These are phyloP conservation scores for Talaromyces sp. DNA, from an alignment of 2,329 filamentous ascomycete species.

Conservation along the genomic window DNA sequence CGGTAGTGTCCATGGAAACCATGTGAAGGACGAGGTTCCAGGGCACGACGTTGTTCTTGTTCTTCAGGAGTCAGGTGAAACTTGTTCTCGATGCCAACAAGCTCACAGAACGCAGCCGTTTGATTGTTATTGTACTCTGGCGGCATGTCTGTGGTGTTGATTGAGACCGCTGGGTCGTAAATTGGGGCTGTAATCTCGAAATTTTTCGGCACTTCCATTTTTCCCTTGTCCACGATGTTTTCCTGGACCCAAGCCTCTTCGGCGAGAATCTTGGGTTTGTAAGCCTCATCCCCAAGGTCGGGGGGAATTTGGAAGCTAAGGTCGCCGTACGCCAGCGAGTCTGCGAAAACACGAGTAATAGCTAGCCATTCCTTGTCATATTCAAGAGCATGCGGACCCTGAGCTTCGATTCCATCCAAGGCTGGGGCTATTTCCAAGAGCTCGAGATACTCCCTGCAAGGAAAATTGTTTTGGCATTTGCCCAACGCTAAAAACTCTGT, in stretches of 20 bases:
- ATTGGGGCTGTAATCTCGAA: constrained; percentile 72
- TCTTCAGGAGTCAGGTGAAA: constrained; percentile 72
- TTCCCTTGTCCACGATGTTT: constrained; percentile 59
- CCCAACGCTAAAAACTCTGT: constrained; percentile 87
- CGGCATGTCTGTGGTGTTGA: constrained; percentile 59
- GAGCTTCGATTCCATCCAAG: constrained; percentile 23
- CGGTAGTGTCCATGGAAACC: constrained; percentile 11
- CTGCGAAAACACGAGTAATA: constrained; percentile 76
- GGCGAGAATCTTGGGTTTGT: constrained; percentile 61
- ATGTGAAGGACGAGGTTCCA: constrained; percentile 47
- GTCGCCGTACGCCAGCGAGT: constrained; percentile 60
- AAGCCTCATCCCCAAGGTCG: constrained; percentile 64
- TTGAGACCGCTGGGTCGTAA: constrained; percentile 55
- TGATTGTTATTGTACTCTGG: constrained; percentile 83
- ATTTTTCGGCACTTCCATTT: constrained; percentile 68
- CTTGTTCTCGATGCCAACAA: constrained; percentile 71
- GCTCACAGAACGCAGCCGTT: constrained; percentile 71
- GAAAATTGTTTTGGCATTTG: constrained; percentile 62
- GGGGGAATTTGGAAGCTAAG: constrained; percentile 47
- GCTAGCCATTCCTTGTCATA: constrained; percentile 97
- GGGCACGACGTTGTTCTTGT: constrained; percentile 52
- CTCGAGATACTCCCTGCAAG: constrained; percentile 75
- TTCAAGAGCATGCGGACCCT: constrained; percentile 53
- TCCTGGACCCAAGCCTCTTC: constrained; percentile 77
- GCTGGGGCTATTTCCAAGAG: constrained; percentile 59